A percentile compares a stretch with the other conserved stretches of the same genome.
phyloP scores from a whole-genome alignment of 1,284 basidiomycete genomes.

The Coniferiporia weirii region DNA sequence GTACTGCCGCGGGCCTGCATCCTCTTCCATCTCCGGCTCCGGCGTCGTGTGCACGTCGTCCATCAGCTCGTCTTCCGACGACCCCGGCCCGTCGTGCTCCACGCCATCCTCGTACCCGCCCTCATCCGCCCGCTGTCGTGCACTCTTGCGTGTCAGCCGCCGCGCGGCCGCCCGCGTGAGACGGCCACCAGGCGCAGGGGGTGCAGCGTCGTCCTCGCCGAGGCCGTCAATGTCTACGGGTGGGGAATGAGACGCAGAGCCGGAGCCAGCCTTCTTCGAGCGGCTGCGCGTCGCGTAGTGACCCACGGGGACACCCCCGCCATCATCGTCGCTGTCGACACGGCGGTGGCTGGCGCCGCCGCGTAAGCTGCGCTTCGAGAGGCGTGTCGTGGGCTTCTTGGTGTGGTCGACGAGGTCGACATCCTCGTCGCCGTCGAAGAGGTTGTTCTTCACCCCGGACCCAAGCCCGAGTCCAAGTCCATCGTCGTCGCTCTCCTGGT shows the following conservation, averaged over 20 bases:
- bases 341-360: constrained; percentile 1
- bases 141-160: constrained; percentile 9
- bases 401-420: constrained; percentile 24
- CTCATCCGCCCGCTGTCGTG: constrained; percentile 23
- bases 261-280: constrained; percentile 5
- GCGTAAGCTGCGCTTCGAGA: background rate
- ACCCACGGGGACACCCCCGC: constrained; percentile 5
- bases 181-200: background rate
- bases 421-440: constrained; percentile 22
- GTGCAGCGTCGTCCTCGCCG: background rate
- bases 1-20: constrained; percentile 43
- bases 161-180: constrained; percentile 3
- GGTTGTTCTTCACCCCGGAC: background rate
- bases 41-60: constrained; percentile 12
- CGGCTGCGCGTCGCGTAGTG: constrained; percentile 12
- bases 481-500: constrained; percentile 16
- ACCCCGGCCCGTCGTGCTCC: constrained; percentile 18
- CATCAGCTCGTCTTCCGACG: constrained; percentile 21
- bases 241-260: background rate
- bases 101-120: constrained; percentile 21
- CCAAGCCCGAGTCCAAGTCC: background rate
- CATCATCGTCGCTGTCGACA: constrained; percentile 19
- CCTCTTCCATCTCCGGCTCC: constrained; percentile 20
- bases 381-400: background rate
- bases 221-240: background rate